Evolutionary conservation across 352 stramenopile species (phyloP), one percentile per base, ranked within the genome.

Genomic region (Phytophthora cryptogea): DNA sequence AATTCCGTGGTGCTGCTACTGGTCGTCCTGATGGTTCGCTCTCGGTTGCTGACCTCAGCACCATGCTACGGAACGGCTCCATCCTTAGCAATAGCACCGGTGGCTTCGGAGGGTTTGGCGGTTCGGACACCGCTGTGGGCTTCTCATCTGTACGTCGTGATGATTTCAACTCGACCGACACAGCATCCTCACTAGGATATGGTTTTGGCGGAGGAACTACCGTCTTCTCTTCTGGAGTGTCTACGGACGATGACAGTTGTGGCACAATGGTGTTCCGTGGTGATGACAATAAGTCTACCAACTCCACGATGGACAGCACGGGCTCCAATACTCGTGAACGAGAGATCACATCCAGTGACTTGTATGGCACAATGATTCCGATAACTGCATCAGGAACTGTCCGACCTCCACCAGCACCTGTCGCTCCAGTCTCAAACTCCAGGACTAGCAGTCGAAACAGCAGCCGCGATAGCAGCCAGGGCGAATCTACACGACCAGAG

Each of bases 331-430:
- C 27, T 37, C 61, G 47, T 27, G 54, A 64, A n/a, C 59, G 63
- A 31, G 49, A 74, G 26, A 68, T 79, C 51, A 76, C 81, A 32
- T 83, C 76, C 4, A 86, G 64, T 26, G 75, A 83, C 31, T 40
- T 87, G 51, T 89, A 89, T 46, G 79, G 79, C 41, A 89, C 79
- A 7, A 81, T 90, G 70, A 64, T 89, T 5, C 69, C 74, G 2
- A 41, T 42, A 23, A 9, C 45, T 32, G 39, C 36, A 7, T 59
- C 39, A 26, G 40, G 57, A 37, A 56, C 57, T 53, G 41, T 39
- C 5, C 57, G 47, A 37, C 67, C 63, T 36, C 65, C 59, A 1
- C 65, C 59, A 53, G 65, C 45, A 33, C 65, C 65, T 13, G 41
- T 69, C 36, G 52, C 27, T n/a, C 50, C 44, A 23, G 23, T 62